Percentiles rank a stretch among this genome's conserved stretches.
These are phyloP conservation scores for Leccinum huronense DNA, from an alignment of 1,284 basidiomycete species.

Conservation along the genomic window DNA sequence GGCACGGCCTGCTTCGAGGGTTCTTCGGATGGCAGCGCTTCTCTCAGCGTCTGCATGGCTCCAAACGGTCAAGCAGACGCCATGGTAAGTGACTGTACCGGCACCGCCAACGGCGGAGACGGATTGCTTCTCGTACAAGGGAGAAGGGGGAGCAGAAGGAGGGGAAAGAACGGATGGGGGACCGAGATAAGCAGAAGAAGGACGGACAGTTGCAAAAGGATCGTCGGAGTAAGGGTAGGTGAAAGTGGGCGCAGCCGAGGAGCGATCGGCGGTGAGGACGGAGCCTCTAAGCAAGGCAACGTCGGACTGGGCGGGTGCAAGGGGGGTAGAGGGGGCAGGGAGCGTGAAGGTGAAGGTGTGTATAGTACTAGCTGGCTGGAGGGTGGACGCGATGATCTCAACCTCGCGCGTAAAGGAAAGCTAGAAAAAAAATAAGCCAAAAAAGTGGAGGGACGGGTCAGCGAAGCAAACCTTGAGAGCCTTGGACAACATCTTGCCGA, in stretches of 20 bases:
- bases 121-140: constrained; percentile 40
- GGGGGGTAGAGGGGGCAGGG: constrained; percentile 68
- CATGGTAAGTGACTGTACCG: constrained; percentile 74
- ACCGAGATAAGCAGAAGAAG: constrained; percentile 73
- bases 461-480: constrained; percentile 70
- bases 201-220: constrained; percentile 67
- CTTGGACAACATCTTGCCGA: constrained; percentile 86
- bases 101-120: constrained; percentile 37
- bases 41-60: constrained; percentile 88
- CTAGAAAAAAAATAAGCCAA: constrained; percentile 36
- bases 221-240: constrained; percentile 71
- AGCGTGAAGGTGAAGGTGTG: constrained; percentile 90
- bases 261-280: constrained; percentile 60
- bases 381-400: constrained; percentile 89
- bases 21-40: constrained; percentile 75
- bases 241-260: constrained; percentile 59
- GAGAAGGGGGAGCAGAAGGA: constrained; percentile 39
- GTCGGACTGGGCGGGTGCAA: constrained; percentile 56
- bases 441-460: constrained; percentile 1
- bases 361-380: constrained; percentile 88
- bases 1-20: constrained; percentile 71
- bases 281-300: constrained; percentile 72
- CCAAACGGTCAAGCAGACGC: constrained; percentile 91
- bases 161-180: constrained; percentile 59
- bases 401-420: constrained; percentile 90